A percentile compares a stretch with the other conserved stretches of the same genome.
phyloP scores from a whole-genome alignment of 331 rosid genomes.

The Malus hybrid region DNA sequence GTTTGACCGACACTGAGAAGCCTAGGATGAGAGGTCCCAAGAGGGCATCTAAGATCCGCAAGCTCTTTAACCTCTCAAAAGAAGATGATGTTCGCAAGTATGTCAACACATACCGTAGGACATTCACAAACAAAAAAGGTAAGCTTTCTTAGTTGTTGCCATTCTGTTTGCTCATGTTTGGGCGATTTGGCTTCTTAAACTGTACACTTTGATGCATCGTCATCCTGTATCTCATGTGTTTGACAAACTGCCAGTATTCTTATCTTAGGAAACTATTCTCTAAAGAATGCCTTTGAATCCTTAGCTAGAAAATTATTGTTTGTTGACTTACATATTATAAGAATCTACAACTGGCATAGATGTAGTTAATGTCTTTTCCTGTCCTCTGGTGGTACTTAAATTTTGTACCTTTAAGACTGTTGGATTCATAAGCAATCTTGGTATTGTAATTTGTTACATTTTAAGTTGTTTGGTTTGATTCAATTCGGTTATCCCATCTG shows the following conservation, averaged over 20 bases:
- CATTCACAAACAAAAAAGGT: constrained; percentile 38
- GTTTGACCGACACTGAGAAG: constrained; percentile 46
- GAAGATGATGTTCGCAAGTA: constrained; percentile 83
- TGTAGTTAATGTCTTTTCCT: neutral
- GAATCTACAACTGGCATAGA: neutral
- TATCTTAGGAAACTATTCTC: neutral
- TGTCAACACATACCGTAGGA: constrained; percentile 78
- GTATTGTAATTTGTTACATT: neutral
- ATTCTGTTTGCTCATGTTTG: neutral
- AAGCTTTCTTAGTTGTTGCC: neutral
- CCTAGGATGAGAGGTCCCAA: constrained; percentile 86
- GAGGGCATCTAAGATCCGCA: constrained; percentile 85
- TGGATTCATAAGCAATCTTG: neutral
- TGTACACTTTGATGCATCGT: neutral
- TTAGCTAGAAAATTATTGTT: neutral
- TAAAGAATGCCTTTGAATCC: neutral
- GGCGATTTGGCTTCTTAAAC: neutral
- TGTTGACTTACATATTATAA: neutral
- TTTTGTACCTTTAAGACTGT: neutral
- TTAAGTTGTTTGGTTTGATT: neutral
- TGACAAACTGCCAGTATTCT: neutral
- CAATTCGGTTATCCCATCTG: neutral
- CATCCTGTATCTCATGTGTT: neutral
- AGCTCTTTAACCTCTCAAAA: constrained; percentile 79
- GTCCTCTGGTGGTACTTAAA: neutral